Evolutionary conservation across 148 eudicot species (phyloP).

Genomic region (Drosera capensis): DNA sequence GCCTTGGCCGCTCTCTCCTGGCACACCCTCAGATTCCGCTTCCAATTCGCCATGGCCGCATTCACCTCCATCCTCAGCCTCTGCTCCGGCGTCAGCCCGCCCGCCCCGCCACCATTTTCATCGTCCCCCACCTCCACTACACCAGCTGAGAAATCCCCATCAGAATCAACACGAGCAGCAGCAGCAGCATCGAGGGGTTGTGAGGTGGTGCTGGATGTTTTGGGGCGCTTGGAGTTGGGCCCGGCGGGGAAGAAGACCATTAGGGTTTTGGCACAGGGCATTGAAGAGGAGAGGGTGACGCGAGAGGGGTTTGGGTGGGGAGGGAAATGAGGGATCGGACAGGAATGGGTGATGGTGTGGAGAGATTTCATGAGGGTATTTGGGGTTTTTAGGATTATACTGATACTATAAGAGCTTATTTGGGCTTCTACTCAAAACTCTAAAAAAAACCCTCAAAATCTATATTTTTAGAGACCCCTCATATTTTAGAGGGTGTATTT

Average conservation of each 20-base stretch:
- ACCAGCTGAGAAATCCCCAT: not conserved
- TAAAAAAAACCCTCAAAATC: too few relatives aligned
- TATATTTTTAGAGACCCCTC: too few relatives aligned
- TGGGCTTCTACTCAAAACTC: too few relatives aligned
- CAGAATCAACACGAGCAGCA: slow-evolving; percentile 1
- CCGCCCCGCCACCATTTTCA: not conserved
- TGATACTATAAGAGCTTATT: too few relatives aligned
- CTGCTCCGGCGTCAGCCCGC: slow-evolving; percentile 30
- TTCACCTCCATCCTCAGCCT: slow-evolving; percentile 41
- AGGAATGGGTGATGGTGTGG: not conserved
- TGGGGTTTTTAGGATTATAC: too few relatives aligned
- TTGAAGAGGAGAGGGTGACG: not conserved
- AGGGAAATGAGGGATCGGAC: not conserved
- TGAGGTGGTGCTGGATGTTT: slow-evolving; percentile 14
- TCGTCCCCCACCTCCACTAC: too few relatives aligned
- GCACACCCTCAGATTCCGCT: slow-evolving; percentile 42
- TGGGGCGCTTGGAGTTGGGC: slow-evolving; percentile 49
- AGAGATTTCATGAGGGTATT: not conserved
- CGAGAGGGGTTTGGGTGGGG: not conserved
- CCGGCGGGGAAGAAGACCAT: slow-evolving; percentile 43
- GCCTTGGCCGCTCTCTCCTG: slow-evolving; percentile 27
- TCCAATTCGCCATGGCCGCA: slow-evolving; percentile 40
- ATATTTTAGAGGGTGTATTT: too few relatives aligned
- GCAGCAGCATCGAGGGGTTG: slow-evolving; percentile 4
- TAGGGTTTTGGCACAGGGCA: slow-evolving; percentile 52